Base-by-base conservation (phyloP, 495 filamentous ascomycete genomes). In the Staphylotrichum longicolle region DNA sequence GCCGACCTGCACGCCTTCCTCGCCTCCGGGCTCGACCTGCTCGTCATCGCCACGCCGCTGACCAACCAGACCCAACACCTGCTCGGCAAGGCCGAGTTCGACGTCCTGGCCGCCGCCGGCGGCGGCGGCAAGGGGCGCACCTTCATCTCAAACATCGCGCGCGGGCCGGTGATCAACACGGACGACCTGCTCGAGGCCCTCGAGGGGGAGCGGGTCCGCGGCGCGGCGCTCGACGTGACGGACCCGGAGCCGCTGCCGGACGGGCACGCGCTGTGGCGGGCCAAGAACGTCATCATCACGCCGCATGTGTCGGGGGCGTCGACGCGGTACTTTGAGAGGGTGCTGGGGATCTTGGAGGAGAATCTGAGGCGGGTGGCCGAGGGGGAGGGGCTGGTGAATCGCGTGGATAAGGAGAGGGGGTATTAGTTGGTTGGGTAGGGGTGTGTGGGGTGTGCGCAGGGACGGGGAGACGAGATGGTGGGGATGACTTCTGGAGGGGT, bases 141-240 rank as follows among this genome's bases (percentile, higher is more conserved):
- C 0, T 88, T 85, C 52, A 63, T 95, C 2, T 82, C 81, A 8
- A 96, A 95, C 64, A 89, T 96, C 61, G 82, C 86, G 0, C 81
- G 91, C 0, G 91, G 91, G 0, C 81, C 80, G 10, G 85, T 94
- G 12, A 73, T 96, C 32, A 77, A 89, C 50, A 88, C 90, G 57
- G 80, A 81, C 8, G 88, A 84, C 10, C 63, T 96, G 37, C 79
- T 93, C 37, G 72, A 71, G 0, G 85, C 90, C 7, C 72, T 91
- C 30, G 79, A 88, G 61, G 67, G 68, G 11, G 81, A 75, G 7
- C 69, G 76, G 37, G 72, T 96, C 47, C 78, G 83, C 9, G 91
- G 90, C 32, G 83, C 91, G 7, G 90, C 89, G 46, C 71, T 96
- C 56, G 92, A 96, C 75, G 92, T 96, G 0, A 92, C 91, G 45